These are phyloP conservation scores for Epichloe brachyelytri DNA, from an alignment of 2,329 filamentous ascomycete genomes.

Conservation along the genomic window DNA sequence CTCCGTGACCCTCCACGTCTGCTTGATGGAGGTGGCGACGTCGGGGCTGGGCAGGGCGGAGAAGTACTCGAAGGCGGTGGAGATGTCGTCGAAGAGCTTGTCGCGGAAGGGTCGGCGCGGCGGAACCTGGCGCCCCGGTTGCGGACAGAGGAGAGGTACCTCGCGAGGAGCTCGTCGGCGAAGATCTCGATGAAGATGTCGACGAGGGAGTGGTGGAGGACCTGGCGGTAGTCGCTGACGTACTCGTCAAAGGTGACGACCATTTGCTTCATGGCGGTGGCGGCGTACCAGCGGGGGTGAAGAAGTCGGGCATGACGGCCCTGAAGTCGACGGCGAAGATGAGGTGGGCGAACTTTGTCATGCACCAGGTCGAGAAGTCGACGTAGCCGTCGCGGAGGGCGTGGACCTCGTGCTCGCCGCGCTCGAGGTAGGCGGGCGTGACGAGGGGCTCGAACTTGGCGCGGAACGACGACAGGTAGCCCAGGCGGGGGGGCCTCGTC, in stretches of 20 bases:
- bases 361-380: slow-evolving; percentile 86
- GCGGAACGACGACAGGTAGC: slow-evolving; percentile 78
- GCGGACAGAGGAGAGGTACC: slow-evolving; percentile 71
- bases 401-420: slow-evolving; percentile 59
- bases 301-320: slow-evolving; percentile 73
- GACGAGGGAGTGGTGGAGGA: slow-evolving; percentile 74
- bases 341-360: slow-evolving; percentile 71
- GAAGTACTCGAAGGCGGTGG: slow-evolving; percentile 86
- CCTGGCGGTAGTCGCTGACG: slow-evolving; percentile 69
- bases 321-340: slow-evolving; percentile 88
- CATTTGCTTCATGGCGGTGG: slow-evolving; percentile 84
- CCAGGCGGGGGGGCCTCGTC: slow-evolving; percentile 56
- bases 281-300: slow-evolving; percentile 83
- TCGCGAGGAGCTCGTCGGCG: slow-evolving; percentile 76
- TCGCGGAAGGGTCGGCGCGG: slow-evolving; percentile 74
- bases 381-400: slow-evolving; percentile 81
- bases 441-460: slow-evolving; percentile 73
- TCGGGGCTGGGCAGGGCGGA: slow-evolving; percentile 55
- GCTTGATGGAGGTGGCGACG: slow-evolving; percentile 62
- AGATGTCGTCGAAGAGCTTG: slow-evolving; percentile 86
- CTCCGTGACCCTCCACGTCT: slow-evolving; percentile 87
- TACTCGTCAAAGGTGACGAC: slow-evolving; percentile 94
- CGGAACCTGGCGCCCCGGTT: slow-evolving; percentile 88
- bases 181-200: slow-evolving; percentile 93
- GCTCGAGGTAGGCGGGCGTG: slow-evolving; percentile 65